These are phyloP conservation scores for Triticum timopheevii DNA, from an alignment of 176 grass and related monocot genomes.

Conservation along the genomic window DNA sequence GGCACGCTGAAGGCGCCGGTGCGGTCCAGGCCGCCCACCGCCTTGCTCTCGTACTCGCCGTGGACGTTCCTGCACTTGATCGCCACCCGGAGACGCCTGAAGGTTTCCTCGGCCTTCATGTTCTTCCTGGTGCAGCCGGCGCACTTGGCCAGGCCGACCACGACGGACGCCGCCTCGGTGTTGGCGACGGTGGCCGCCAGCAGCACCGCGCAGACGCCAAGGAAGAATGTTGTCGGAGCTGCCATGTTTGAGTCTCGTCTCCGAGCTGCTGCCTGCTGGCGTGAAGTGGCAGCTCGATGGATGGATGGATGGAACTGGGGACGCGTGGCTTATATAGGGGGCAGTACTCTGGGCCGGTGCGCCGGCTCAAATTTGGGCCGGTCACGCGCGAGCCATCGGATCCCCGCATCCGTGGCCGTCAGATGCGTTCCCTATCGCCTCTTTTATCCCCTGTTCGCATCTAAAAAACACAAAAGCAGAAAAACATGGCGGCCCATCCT, in stretches of 20 bases:
- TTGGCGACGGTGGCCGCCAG: background rate
- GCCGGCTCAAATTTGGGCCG: too few species aligned
- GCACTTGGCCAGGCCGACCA: slow-evolving; percentile 2
- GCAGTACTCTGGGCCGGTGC: too few species aligned
- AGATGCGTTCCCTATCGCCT: too few species aligned
- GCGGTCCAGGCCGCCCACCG: background rate
- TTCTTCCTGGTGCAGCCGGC: slow-evolving; percentile 2
- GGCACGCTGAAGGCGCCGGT: slow-evolving; percentile 34
- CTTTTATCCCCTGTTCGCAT: too few species aligned
- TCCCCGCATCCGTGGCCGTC: too few species aligned
- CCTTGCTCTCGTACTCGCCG: background rate
- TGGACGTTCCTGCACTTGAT: background rate
- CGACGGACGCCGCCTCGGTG: background rate
- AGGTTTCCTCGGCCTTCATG: background rate
- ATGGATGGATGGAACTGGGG: background rate
- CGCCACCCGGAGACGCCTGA: background rate
- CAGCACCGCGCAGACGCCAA: background rate
- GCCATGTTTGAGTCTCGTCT: background rate
- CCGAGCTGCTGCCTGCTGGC: background rate
- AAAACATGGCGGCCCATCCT: too few species aligned
- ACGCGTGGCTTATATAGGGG: too few species aligned
- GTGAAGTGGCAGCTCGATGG: background rate
- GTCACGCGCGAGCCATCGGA: too few species aligned
- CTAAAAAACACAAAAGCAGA: too few species aligned
- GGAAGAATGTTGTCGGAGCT: background rate